Base-by-base conservation (phyloP, 495 filamentous ascomycete species). In the Penicillium nucicola region DNA sequence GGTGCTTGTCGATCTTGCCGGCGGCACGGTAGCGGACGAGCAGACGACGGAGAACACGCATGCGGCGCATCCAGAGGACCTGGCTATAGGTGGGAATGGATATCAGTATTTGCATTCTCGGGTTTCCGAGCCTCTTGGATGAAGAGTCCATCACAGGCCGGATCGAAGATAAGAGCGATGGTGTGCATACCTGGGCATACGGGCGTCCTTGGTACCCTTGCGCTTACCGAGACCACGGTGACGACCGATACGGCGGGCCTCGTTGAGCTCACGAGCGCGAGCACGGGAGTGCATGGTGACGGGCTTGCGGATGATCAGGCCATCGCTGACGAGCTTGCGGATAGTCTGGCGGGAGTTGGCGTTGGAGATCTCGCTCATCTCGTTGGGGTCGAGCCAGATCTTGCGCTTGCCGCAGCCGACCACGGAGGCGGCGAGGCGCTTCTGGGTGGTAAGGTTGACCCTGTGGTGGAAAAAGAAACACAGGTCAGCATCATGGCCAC, bases 1-100 rank as follows among this genome's bases (percentile, higher is more conserved):
- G 91, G 82, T 99, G 95, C 85, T 99, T 99, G 82, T 99, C 93
- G 77, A 99, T 99, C 88, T 99, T 99, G 77, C 93, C 93, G 68
- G 86, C 85, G 72, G 91, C 92, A 78, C 93, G 93, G 83, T 99
- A 99, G 80, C 97, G 96, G 81, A 96, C 92, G 61, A 99, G 84
- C 39, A 99, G 88, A 74, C 93, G 92, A 67, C 93, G 92, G 78
- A 99, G 91, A 63, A 97, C 90, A 76, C 93, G 91, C 75, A 95
- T 93, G 74, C 95, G 92, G 75, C 93, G 90, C 93, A 99, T 99
- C 93, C 93, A 99, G 72, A 97, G 80, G 68, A 99, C 84, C 77
- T 95, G 86, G 72, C 88, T 95, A 68, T 49, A 53, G 40, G 52
- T 44, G 30, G 53, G 51, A 45, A 38, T 48, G 48, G 51, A 46